Percentiles rank a stretch among this genome's conserved stretches.
These are phyloP conservation scores for Ganoderma sp. DNA, from an alignment of 1,284 basidiomycete genomes.

Conservation along the genomic window DNA sequence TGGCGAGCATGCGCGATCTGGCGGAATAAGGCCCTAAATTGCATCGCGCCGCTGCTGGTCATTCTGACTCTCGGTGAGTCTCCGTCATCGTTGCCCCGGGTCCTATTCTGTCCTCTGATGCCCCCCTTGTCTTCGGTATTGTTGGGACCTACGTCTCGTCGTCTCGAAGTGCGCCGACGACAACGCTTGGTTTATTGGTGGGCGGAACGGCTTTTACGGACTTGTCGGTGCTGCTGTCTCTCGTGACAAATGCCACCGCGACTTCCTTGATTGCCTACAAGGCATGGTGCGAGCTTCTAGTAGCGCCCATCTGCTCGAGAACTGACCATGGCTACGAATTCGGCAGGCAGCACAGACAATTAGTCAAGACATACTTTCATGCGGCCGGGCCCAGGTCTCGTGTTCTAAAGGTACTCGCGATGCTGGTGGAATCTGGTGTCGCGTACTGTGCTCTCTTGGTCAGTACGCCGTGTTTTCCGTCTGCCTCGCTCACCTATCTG, in stretches of 20 bases:
- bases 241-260: constrained; percentile 8
- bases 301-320: neutral
- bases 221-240: neutral
- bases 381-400: neutral
- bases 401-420: neutral
- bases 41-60: neutral
- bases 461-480: neutral
- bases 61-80: neutral
- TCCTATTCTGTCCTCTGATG: neutral
- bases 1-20: constrained; percentile 1
- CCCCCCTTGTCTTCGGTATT: neutral
- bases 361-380: neutral
- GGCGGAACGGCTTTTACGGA: neutral
- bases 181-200: neutral
- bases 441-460: constrained; percentile 1
- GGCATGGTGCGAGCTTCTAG: neutral
- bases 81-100: neutral
- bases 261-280: constrained; percentile 6
- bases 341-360: neutral
- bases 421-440: neutral
- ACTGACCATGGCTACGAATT: neutral
- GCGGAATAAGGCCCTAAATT: neutral
- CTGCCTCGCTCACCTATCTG: neutral
- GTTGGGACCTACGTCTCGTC: neutral
- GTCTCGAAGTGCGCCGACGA: neutral